Evolutionary conservation across 768 basidiomycete genomes (phyloP), one percentile per base, ranked within the genome.

Genomic region (Tulasnella sp.): DNA sequence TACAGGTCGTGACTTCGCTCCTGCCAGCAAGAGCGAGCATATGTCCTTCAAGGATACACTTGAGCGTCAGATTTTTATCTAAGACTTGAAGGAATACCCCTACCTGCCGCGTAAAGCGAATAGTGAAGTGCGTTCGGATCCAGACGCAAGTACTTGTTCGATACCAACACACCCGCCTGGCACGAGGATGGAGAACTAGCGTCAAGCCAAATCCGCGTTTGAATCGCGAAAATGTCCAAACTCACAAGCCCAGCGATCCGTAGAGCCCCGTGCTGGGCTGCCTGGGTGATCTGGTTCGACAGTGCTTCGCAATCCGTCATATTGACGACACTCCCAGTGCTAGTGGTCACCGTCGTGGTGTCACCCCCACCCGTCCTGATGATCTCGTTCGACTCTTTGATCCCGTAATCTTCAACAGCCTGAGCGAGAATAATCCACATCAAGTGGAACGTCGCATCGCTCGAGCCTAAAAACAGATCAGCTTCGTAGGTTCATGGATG

Each of bases 61-160:
- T 48, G 5, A 48, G n/a, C 19, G n/a, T n/a, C n/a, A n/a, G n/a
- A n/a, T n/a, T n/a, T n/a, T n/a, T n/a, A n/a, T n/a, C n/a, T n/a
- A n/a, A n/a, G n/a, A n/a, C n/a, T n/a, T n/a, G n/a, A n/a, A n/a
- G n/a, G n/a, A n/a, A 48, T 29, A 32, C n/a, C 27, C 58, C 24
- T 30, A 59, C 92, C 93, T 0, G 91, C 86, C 62, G 88, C 84
- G 63, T 86, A 88, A 68, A 88, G 84, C 64, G 84, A 82, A 67
- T 88, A 86, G 62, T 89, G 86, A 80, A 96, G 88, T 43, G 92
- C 86, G 3, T 92, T 89, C 29, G 88, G 88, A 70, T 89, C 89
- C 58, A 89, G 77, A 68, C 83, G 80, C 72, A 97, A 73, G 70
- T 97, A 97, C 26, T 87, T 88, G 69, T 94, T 92, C 19, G 84